These are phyloP conservation scores for Xylariaceae sp. DNA, from an alignment of 2,329 filamentous ascomycete genomes.

Conservation along the genomic window DNA sequence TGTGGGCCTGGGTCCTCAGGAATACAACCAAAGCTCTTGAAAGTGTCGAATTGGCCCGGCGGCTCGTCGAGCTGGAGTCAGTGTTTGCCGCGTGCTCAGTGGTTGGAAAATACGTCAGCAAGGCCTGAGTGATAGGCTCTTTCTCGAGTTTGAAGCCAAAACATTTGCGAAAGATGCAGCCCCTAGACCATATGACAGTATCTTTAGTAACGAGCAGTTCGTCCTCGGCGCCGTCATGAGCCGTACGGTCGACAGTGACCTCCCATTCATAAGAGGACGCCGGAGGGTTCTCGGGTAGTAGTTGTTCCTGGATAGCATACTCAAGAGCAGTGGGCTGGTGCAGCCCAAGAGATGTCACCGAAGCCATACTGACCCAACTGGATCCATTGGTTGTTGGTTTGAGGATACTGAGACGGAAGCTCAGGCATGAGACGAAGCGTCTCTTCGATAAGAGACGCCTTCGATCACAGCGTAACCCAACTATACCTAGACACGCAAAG, in stretches of 20 bases:
- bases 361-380: constrained; percentile 69
- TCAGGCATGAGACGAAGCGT: too few relatives aligned
- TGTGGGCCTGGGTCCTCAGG: constrained; percentile 88
- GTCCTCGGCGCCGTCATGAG: constrained; percentile 63
- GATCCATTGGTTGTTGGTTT: constrained; percentile 31
- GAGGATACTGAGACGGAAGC: not conserved
- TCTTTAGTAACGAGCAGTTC: constrained; percentile 78
- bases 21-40: constrained; percentile 85
- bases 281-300: constrained; percentile 72
- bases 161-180: constrained; percentile 80
- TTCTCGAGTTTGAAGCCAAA: constrained; percentile 88
- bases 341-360: constrained; percentile 86
- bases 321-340: constrained; percentile 85
- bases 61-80: not conserved
- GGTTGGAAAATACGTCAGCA: constrained; percentile 81
- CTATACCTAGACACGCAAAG: too few relatives aligned
- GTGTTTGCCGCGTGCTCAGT: constrained; percentile 47
- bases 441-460: too few relatives aligned
- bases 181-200: constrained; percentile 88
- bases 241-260: constrained; percentile 53
- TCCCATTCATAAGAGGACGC: constrained; percentile 78
- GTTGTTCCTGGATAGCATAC: constrained; percentile 80
- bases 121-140: constrained; percentile 82
- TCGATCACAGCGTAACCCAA: too few relatives aligned
- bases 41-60: constrained; percentile 37